Conservation (phyloP, 495 filamentous ascomycete species). For the Cenococcum geophilum region DNA sequence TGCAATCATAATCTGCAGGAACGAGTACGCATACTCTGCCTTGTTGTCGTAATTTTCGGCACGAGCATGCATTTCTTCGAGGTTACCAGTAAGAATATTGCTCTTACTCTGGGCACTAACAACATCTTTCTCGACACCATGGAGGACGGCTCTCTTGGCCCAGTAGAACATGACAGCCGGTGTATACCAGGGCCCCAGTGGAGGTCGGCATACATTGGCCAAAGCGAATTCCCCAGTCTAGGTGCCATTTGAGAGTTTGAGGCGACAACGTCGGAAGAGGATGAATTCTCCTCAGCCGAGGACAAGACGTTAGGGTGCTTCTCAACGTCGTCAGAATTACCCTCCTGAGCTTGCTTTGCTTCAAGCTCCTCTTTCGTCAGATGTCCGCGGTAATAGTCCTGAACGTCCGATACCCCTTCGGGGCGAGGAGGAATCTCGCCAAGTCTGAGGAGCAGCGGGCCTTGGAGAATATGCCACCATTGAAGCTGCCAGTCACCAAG, state of each 20-base stretch:
- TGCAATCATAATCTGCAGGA: slow-evolving; percentile 68
- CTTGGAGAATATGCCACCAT: slow-evolving; percentile 49
- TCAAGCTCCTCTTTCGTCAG: slow-evolving; percentile 20
- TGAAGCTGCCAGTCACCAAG: slow-evolving; percentile 50
- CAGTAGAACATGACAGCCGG: slow-evolving; percentile 13
- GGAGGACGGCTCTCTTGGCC: slow-evolving; percentile 19
- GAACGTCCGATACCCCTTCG: slow-evolving; percentile 37
- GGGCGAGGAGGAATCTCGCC: slow-evolving; percentile 38
- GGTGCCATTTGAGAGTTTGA: not conserved
- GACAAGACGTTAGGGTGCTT: slow-evolving; percentile 5
- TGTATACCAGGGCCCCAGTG: slow-evolving; percentile 14
- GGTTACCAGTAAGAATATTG: slow-evolving; percentile 23
- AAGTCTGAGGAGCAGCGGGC: slow-evolving; percentile 48
- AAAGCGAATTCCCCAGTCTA: not conserved
- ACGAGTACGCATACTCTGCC: slow-evolving; percentile 70
- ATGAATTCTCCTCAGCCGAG: not conserved
- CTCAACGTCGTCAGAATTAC: slow-evolving; percentile 9
- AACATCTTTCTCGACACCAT: slow-evolving; percentile 30
- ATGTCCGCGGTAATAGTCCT: slow-evolving; percentile 25
- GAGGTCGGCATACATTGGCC: not conserved
- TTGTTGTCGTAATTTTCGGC: slow-evolving; percentile 55
- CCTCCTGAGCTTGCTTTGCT: slow-evolving; percentile 10
- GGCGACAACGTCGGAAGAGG: slow-evolving; percentile 6
- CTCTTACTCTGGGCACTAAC: slow-evolving; percentile 21
- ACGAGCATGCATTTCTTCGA: slow-evolving; percentile 45